phyloP scores from a whole-genome alignment of 2,329 filamentous ascomycete species.

The Alternaria triticina region DNA sequence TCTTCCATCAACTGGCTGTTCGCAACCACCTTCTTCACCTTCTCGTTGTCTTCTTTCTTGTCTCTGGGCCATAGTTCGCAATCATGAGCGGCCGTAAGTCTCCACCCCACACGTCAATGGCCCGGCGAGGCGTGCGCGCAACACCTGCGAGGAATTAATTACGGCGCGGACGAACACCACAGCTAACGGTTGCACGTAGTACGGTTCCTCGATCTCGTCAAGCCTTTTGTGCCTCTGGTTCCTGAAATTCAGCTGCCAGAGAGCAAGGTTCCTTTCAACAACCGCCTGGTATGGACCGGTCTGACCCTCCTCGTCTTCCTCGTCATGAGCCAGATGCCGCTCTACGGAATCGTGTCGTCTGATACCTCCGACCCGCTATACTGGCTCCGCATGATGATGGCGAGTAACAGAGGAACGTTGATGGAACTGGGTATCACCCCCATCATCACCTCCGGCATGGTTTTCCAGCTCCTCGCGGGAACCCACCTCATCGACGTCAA shows the following conservation, averaged over 20 bases:
- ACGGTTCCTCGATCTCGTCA: constrained; percentile 99
- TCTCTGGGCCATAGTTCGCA: constrained; percentile 47
- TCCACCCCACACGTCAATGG: constrained; percentile 33
- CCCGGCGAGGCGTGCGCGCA: constrained; percentile 13
- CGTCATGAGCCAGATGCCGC: constrained; percentile 99
- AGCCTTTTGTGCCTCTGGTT: constrained; percentile 99
- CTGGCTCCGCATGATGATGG: constrained; percentile 99
- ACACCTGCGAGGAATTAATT: neutral
- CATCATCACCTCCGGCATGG: constrained; percentile 99
- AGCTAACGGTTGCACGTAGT: constrained; percentile 62
- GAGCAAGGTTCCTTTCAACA: constrained; percentile 98
- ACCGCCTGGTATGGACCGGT: constrained; percentile 64
- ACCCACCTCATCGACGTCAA: constrained; percentile 99
- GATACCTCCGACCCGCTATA: constrained; percentile 95
- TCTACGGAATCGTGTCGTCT: constrained; percentile 98
- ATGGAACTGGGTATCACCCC: constrained; percentile 97
- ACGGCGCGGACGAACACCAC: constrained; percentile 5
- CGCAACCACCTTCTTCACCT: constrained; percentile 33
- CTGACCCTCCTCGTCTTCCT: constrained; percentile 94
- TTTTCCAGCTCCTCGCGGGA: constrained; percentile 99
- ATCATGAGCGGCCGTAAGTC: constrained; percentile 67
- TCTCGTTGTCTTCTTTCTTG: constrained; percentile 44
- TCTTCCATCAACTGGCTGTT: constrained; percentile 36
- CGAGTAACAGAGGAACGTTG: constrained; percentile 94
- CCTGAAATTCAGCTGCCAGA: constrained; percentile 88